Conservation (phyloP, 306 rosid species). For the Mimosa pudica region DNA sequence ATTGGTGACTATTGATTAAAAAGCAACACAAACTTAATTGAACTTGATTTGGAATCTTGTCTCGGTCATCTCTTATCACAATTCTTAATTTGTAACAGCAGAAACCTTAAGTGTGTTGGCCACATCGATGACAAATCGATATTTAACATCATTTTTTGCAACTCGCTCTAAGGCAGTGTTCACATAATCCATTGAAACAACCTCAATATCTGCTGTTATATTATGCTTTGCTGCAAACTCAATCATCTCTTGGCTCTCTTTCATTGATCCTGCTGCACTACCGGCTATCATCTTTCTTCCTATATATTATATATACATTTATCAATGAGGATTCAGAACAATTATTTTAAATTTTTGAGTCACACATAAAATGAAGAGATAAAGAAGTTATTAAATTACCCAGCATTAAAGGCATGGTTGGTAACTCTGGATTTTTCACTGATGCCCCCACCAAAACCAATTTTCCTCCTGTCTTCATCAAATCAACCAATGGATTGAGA, state of each 20-base stretch:
- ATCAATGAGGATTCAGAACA: background rate
- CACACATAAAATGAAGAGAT: background rate
- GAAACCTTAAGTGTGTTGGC: conserved; percentile 17
- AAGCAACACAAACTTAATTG: background rate
- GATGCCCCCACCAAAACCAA: background rate
- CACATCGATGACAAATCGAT: conserved; percentile 49
- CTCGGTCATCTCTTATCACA: background rate
- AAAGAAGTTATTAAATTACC: background rate
- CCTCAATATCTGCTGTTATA: conserved; percentile 37
- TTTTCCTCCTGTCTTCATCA: background rate
- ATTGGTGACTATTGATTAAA: background rate
- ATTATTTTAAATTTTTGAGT: no score
- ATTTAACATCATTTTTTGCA: conserved; percentile 38
- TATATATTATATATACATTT: background rate
- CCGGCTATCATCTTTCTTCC: conserved; percentile 45
- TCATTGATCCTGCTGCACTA: conserved; percentile 33
- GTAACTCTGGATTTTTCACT: background rate
- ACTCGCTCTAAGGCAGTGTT: conserved; percentile 40
- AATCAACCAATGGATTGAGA: conserved; percentile 5
- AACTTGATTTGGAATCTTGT: background rate
- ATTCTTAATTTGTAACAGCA: background rate
- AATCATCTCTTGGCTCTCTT: conserved; percentile 45
- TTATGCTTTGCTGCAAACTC: conserved; percentile 44
- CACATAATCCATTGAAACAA: conserved; percentile 44
- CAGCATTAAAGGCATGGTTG: background rate